Percentiles rank a stretch among this genome's conserved stretches.
Conservation (phyloP, 208 protist species). For the Leishmania turanica region DNA sequence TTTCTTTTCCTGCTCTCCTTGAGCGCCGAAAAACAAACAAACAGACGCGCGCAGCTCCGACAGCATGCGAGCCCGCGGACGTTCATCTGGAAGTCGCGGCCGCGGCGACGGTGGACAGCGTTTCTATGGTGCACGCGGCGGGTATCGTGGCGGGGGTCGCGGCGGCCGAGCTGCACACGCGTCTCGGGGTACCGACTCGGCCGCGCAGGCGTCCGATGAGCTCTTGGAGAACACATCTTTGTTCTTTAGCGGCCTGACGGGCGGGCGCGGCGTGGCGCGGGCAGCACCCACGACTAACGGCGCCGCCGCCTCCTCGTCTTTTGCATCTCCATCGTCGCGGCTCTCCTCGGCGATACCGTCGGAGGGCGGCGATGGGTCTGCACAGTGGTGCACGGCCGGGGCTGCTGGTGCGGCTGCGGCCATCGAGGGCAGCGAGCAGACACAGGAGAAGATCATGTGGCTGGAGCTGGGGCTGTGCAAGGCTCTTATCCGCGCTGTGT, state of each 20-base stretch:
- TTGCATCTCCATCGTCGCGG: neutral
- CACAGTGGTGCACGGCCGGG: neutral
- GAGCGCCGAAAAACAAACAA: conserved; percentile 16
- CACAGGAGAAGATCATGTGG: conserved; percentile 86
- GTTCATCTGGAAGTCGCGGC: conserved; percentile 16
- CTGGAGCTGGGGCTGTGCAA: conserved; percentile 92
- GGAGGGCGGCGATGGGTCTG: conserved; percentile 3
- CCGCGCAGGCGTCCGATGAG: conserved; percentile 14
- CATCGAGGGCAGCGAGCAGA: conserved; percentile 65
- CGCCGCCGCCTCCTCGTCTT: neutral
- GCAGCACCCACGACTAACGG: neutral
- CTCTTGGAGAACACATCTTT: conserved; percentile 47
- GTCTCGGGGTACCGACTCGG: neutral
- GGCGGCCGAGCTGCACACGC: neutral
- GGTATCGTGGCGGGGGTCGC: neutral
- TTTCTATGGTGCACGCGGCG: neutral
- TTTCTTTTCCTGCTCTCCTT: neutral
- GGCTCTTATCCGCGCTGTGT: conserved; percentile 79
- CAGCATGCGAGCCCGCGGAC: conserved; percentile 33
- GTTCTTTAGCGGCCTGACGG: conserved; percentile 74
- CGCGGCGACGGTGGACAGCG: neutral
- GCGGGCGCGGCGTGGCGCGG: conserved; percentile 15
- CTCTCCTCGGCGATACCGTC: conserved; percentile 16
- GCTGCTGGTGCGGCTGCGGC: conserved; percentile 17
- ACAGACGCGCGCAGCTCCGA: conserved; percentile 4